These are phyloP conservation scores for Myxozyma mucilagina DNA, from an alignment of 805 yeast genomes.

Conservation along the genomic window DNA sequence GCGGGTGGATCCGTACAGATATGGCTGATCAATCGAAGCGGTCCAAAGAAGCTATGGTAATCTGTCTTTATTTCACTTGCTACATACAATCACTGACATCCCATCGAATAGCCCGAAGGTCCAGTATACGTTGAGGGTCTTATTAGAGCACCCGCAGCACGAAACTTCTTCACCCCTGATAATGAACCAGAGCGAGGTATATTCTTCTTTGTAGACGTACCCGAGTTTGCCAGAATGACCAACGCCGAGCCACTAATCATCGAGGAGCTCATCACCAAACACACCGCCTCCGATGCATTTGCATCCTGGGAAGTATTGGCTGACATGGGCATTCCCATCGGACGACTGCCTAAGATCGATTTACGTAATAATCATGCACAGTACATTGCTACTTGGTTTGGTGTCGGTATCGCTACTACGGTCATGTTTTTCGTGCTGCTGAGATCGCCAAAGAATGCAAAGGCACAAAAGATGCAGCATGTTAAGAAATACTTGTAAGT, in stretches of 20 bases:
- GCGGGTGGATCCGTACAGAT: constrained; percentile 88
- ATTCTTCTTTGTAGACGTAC: constrained; percentile 78
- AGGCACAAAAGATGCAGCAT: constrained; percentile 21
- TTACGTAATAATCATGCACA: constrained; percentile 88
- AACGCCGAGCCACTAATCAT: constrained; percentile 72
- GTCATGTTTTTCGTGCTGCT: constrained; percentile 60
- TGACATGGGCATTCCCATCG: constrained; percentile 87
- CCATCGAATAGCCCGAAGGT: constrained; percentile 53
- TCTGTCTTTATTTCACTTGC: not conserved
- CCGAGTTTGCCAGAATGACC: constrained; percentile 71
- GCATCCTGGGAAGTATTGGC: constrained; percentile 48
- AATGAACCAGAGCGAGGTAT: constrained; percentile 64
- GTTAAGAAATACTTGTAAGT: constrained; percentile 9
- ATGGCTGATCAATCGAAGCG: constrained; percentile 59
- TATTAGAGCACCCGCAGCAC: constrained; percentile 53
- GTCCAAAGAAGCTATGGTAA: constrained; percentile 56
- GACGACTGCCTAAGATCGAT: constrained; percentile 75
- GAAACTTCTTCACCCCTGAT: constrained; percentile 63
- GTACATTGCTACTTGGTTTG: constrained; percentile 94
- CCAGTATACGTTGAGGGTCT: constrained; percentile 72
- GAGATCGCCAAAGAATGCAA: constrained; percentile 42
- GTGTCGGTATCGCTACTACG: constrained; percentile 71
- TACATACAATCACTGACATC: not conserved
- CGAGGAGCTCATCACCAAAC: constrained; percentile 62
- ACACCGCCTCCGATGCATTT: constrained; percentile 18